Evolutionary conservation across 345 rosid genomes (phyloP).

Genomic region (Pistacia vera): DNA sequence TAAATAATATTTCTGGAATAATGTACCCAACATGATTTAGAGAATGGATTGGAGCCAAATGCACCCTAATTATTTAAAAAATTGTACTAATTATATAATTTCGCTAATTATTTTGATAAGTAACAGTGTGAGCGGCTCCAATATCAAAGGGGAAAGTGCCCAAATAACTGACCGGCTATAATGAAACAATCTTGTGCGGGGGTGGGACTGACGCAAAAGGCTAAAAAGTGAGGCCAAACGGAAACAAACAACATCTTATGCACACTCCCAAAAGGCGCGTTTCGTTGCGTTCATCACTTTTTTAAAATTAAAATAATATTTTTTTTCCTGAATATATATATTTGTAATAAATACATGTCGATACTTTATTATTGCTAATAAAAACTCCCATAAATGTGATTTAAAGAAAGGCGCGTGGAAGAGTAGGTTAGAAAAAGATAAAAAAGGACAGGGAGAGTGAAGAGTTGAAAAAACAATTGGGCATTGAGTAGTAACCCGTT

Average conservation of each 20-base stretch:
- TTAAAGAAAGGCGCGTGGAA: constrained; percentile 13
- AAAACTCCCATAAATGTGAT: no score
- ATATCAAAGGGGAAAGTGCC: constrained; percentile 20
- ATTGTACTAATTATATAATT: no score
- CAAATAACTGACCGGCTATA: constrained; percentile 29
- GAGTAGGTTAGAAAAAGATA: neutral
- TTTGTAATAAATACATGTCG: no score
- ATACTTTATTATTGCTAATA: no score
- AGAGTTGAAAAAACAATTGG: constrained; percentile 17
- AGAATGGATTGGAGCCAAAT: no score
- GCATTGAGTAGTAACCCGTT: constrained; percentile 50
- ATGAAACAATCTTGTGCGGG: constrained; percentile 79
- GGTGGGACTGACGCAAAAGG: constrained; percentile 65
- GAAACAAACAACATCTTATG: neutral
- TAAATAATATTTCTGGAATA: no score
- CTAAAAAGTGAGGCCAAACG: constrained; percentile 42
- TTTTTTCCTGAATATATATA: no score
- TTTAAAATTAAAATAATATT: no score
- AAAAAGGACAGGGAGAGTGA: constrained; percentile 18
- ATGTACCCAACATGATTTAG: no score
- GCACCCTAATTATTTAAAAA: no score
- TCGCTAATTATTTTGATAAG: neutral
- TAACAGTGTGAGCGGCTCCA: constrained; percentile 14
- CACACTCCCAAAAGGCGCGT: constrained; percentile 29
- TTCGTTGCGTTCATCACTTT: neutral